Base-by-base conservation (phyloP, 1,284 basidiomycete species). In the Naganishia liquefaciens region DNA sequence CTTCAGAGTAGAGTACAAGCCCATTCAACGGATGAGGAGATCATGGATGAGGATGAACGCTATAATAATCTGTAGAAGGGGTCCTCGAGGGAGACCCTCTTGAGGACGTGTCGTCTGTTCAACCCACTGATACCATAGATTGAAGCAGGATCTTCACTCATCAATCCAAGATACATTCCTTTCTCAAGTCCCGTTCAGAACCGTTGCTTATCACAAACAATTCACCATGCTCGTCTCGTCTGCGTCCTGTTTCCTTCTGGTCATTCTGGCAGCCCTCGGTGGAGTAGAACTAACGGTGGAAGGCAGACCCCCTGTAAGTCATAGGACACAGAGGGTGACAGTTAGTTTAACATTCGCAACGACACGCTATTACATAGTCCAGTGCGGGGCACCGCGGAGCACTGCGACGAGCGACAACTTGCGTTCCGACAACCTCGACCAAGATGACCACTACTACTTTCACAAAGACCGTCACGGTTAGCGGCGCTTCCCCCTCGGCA, bases 121-220 rank as follows among this genome's bases (percentile, higher is more conserved):
- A 7, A 13, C 6, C 13, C 33, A 37, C 43, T 11, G 25, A 47
- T 23, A 7, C 13, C 19, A 19, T n/a, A 21, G 19, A 17, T 11
- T 60, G 46, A 60, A 60, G 57, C 57, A 50, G 57, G 57, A 60
- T 60, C 57, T 60, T 60, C 33, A 50, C n/a, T 33, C 25, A 6
- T 1, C 11, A 15, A 40, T n/a, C 11, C 47, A 23, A 15, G 10
- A 19, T 23, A 60, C 57, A 60, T 25, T 60, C 57, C 33, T 60
- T 60, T 27, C 11, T 30, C 9, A 46, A 30, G 17, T 30, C 30
- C n/a, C 23, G 19, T 60, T 23, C 15, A 37, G 30, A 23, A 13
- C 25, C 11, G 21, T 6, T 23, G 6, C 33, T 10, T 5, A 6
- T 10, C 27, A 19, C 40, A 27, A 28, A 25, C 23, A 46, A 42